Conservation (phyloP, 331 rosid species). For the Spiraea crenata region DNA sequence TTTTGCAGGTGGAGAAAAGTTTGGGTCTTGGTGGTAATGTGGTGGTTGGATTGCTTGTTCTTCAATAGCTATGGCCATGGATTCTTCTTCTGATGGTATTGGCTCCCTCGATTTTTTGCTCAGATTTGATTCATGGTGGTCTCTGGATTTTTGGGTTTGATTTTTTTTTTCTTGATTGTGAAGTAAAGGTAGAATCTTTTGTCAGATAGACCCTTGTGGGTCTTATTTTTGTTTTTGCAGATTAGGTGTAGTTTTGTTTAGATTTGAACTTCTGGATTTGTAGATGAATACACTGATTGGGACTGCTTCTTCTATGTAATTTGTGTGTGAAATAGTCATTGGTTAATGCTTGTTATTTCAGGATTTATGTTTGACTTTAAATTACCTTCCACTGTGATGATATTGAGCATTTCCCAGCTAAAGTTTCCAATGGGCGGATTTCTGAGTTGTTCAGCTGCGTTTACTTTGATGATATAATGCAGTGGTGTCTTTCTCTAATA, state of each 20-base stretch:
- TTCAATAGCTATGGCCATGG: constrained; percentile 52
- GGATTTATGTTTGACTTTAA: constrained; percentile 8
- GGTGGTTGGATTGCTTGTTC: constrained; percentile 31
- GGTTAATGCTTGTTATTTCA: constrained; percentile 9
- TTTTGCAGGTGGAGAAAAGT: constrained; percentile 43
- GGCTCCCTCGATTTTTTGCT: not conserved
- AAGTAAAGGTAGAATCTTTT: constrained; percentile 16
- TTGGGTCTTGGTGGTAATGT: constrained; percentile 56
- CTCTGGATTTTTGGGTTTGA: not conserved
- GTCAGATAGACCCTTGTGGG: constrained; percentile 27
- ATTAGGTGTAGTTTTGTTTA: constrained; percentile 25
- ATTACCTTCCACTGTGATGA: not conserved
- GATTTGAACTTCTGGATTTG: constrained; percentile 34
- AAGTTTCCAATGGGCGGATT: constrained; percentile 10
- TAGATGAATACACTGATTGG: constrained; percentile 8
- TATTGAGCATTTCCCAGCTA: not conserved
- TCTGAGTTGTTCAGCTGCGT: constrained; percentile 27
- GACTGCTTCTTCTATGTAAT: constrained; percentile 13
- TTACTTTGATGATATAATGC: constrained; percentile 11
- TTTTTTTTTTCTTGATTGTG: constrained; percentile 8
- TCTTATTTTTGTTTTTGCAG: not conserved
- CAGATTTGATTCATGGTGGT: constrained; percentile 28
- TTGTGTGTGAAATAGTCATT: not conserved
- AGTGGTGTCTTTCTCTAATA: constrained; percentile 24
- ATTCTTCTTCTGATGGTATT: constrained; percentile 72